Conservation (phyloP, 2,329 filamentous ascomycete species). For the Aspergillus pseudotamarii region DNA sequence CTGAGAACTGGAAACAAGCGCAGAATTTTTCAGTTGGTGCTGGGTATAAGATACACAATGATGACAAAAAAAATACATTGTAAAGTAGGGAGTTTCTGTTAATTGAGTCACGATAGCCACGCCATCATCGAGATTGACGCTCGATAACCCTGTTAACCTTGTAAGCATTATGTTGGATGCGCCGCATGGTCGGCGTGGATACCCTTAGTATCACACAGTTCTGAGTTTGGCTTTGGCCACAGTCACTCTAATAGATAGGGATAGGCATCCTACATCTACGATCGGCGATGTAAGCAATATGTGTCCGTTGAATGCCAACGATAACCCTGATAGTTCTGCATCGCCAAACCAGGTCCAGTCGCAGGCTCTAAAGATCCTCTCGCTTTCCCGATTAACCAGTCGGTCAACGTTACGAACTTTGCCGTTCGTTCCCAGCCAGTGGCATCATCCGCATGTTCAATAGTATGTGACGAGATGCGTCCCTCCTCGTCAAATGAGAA, state of each 20-base stretch:
- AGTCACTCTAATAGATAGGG: background rate
- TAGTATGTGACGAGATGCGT: conserved; percentile 81
- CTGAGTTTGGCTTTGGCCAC: background rate
- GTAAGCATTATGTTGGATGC: background rate
- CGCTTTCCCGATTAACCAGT: conserved; percentile 88
- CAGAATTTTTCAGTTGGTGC: conserved; percentile 1
- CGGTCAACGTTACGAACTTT: conserved; percentile 85
- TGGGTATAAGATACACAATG: conserved; percentile 18
- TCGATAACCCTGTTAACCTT: background rate
- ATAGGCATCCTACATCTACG: background rate
- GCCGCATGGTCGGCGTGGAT: background rate
- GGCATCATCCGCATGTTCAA: conserved; percentile 87
- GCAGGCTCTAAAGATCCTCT: conserved; percentile 48
- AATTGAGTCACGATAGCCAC: background rate
- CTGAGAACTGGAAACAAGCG: background rate
- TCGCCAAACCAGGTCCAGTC: conserved; percentile 30
- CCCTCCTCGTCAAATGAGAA: conserved; percentile 94
- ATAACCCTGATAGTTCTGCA: conserved; percentile 26
- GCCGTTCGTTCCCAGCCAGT: conserved; percentile 82
- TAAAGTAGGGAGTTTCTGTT: conserved; percentile 19
- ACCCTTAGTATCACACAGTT: background rate
- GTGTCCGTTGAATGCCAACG: background rate
- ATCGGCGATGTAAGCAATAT: conserved; percentile 2
- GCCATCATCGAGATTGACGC: background rate
- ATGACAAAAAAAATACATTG: background rate